Evolutionary conservation across 768 basidiomycete species (phyloP).

Genomic region (Panellus pusillus): DNA sequence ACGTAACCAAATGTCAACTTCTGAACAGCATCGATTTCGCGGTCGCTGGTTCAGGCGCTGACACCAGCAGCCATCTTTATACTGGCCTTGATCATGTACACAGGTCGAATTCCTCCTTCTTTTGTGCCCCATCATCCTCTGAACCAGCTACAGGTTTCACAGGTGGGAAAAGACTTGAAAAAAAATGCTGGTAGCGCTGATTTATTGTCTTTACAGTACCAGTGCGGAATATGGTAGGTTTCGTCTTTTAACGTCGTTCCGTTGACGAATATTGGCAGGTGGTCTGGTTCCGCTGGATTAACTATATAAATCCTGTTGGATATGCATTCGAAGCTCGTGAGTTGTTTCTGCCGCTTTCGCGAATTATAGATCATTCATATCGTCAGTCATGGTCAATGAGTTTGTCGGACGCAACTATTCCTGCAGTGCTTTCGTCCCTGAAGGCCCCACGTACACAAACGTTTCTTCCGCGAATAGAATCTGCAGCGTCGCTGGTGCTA

Average conservation of each 20-base stretch:
- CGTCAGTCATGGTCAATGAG: conserved; percentile 45
- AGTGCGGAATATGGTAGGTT: conserved; percentile 26
- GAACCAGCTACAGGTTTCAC: too few species aligned
- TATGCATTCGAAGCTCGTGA: conserved; percentile 41
- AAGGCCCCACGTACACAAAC: conserved; percentile 35
- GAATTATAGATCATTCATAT: background rate
- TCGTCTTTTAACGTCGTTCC: too few species aligned
- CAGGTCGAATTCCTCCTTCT: conserved; percentile 20
- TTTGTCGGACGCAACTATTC: conserved; percentile 40
- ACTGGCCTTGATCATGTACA: conserved; percentile 41
- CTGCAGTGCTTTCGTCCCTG: conserved; percentile 33
- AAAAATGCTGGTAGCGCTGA: too few species aligned
- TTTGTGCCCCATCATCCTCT: too few species aligned
- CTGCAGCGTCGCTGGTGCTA: conserved; percentile 43
- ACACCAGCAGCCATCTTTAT: conserved; percentile 32
- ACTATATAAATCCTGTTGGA: conserved; percentile 45
- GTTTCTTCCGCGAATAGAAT: conserved; percentile 36
- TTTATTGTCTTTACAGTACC: conserved; percentile 25
- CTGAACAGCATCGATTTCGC: conserved; percentile 29
- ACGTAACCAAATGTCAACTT: too few species aligned
- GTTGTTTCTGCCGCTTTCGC: background rate
- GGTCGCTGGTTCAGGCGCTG: conserved; percentile 33
- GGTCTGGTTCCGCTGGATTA: conserved; percentile 30
- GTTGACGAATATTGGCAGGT: too few species aligned
- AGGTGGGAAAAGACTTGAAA: too few species aligned